Percentiles rank a stretch among this genome's conserved stretches.
These are phyloP conservation scores for Fusarium sororula DNA, from an alignment of 2,329 filamentous ascomycete species.

Conservation along the genomic window DNA sequence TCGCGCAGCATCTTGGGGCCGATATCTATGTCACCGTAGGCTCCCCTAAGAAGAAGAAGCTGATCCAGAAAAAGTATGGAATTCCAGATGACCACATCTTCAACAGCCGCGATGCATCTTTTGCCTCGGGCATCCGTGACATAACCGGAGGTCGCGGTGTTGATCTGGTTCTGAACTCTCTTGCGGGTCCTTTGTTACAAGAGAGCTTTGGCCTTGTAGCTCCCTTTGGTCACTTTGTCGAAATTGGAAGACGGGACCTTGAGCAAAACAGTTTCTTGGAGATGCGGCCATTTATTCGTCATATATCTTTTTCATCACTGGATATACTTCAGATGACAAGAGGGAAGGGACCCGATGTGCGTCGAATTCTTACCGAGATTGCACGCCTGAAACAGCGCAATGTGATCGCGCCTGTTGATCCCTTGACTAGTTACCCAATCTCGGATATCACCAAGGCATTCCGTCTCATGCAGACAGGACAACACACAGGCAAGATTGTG, in stretches of 20 bases:
- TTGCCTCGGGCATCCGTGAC: neutral
- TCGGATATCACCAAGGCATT: neutral
- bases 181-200: neutral
- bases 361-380: neutral
- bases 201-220: neutral
- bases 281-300: neutral
- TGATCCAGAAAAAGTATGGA: neutral
- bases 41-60: conserved; percentile 38
- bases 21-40: conserved; percentile 46
- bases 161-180: neutral
- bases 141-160: neutral
- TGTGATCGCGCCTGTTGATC: neutral
- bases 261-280: neutral
- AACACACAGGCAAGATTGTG: neutral
- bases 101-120: neutral
- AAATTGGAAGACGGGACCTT: neutral
- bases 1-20: conserved; percentile 31
- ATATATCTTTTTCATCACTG: neutral
- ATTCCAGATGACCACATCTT: neutral
- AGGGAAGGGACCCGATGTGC: neutral
- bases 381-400: neutral
- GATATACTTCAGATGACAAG: neutral
- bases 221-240: neutral
- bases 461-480: neutral
- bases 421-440: neutral